Conservation (phyloP, 2,329 filamentous ascomycete species). For the Pseudogymnoascus sp. region DNA sequence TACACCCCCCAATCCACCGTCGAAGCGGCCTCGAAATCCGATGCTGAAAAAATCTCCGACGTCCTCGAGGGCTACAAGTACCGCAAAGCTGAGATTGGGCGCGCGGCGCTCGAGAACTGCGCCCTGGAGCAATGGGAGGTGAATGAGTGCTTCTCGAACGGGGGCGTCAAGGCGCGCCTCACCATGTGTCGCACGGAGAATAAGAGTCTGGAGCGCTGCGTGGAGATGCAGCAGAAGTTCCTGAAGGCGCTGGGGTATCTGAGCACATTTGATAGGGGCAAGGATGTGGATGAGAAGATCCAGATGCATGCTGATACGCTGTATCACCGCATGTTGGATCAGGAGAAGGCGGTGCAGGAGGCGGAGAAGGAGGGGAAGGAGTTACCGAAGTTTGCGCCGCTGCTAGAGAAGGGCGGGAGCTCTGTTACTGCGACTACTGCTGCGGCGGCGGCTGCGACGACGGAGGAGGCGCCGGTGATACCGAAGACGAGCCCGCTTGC, state of each 20-base stretch:
- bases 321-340: slow-evolving; percentile 77
- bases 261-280: slow-evolving; percentile 52
- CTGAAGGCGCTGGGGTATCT: slow-evolving; percentile 86
- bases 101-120: slow-evolving; percentile 87
- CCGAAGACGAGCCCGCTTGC: slow-evolving; percentile 50
- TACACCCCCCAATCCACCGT: slow-evolving; percentile 68
- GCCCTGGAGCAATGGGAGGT: slow-evolving; percentile 77
- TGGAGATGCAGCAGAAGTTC: slow-evolving; percentile 81
- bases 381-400: slow-evolving; percentile 49
- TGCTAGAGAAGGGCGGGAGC: slow-evolving; percentile 46
- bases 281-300: slow-evolving; percentile 71
- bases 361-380: slow-evolving; percentile 55
- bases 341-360: slow-evolving; percentile 66
- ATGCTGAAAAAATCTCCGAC: slow-evolving; percentile 71
- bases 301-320: slow-evolving; percentile 93
- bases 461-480: slow-evolving; percentile 46
- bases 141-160: slow-evolving; percentile 70
- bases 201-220: slow-evolving; percentile 73
- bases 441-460: slow-evolving; percentile 66
- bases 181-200: slow-evolving; percentile 78
- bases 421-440: slow-evolving; percentile 53
- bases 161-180: slow-evolving; percentile 57
- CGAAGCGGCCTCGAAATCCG: slow-evolving; percentile 59
- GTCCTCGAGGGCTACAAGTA: slow-evolving; percentile 80
- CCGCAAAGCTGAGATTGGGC: slow-evolving; percentile 66